Base-by-base conservation (phyloP, 139 green algal genomes). In the Coelastrella sp. region DNA sequence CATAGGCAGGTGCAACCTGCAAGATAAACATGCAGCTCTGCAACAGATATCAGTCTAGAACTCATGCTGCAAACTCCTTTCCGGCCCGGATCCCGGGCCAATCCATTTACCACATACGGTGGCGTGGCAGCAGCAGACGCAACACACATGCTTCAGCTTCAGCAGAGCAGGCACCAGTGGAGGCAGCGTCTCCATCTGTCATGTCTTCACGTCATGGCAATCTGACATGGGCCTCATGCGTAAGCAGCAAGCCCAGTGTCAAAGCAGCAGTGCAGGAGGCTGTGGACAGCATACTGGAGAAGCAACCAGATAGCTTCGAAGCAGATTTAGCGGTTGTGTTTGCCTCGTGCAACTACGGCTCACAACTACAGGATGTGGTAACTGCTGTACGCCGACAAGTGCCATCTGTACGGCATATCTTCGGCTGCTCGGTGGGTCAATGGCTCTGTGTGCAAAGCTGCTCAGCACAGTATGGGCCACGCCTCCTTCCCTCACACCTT, bases 311-410 rank as follows among this genome's bases (percentile, higher is more conserved):
- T 3, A 5, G 16, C 68, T 88, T 91, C n/a, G 10, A 83, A 65
- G 80, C 88, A 22, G 22, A 83, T 17, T 23, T 91, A 60, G 88
- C 88, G 17, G 7, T 91, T 5, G 73, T 91, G n/a, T 91, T 91
- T 78, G 88, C 88, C 0, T 82, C 80, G 2, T 87, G 78, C 65
- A 86, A 74, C 65, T 91, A 91, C 32, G 88, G 88, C 57, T 58
- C 57, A 17, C 65, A 87, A 54, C 88, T 91, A 20, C 65, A 91
- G 73, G 73, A 88, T 61, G 80, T 91, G 7, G 88, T 91, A 58
- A 56, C 5, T 4, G 80, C 68, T 6, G 13, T 91, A 5, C 56
- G 80, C 47, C 80, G 59, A 13, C 54, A 60, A 64, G 57, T 83
- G 59, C 88, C 88, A 10, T 85, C 80, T 11, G 76, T 91, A 22